phyloP scores from a whole-genome alignment of 2,329 filamentous ascomycete genomes.

The Claviceps monticola region DNA sequence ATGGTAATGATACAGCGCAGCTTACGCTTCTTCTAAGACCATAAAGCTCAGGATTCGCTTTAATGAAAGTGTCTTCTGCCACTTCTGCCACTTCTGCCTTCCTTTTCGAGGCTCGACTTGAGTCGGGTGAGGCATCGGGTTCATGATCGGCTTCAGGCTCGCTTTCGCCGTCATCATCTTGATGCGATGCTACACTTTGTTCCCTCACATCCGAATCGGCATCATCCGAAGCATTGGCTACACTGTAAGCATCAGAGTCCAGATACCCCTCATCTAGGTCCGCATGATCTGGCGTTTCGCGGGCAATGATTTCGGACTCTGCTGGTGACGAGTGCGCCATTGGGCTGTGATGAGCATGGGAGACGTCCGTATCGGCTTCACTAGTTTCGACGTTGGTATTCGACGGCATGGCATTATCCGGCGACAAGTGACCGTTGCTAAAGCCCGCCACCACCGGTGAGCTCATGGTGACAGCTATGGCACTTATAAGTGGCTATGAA shows the following conservation, averaged over 20 bases:
- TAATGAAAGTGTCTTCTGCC: constrained; percentile 71
- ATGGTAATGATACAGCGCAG: constrained; percentile 13
- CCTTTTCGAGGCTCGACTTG: constrained; percentile 58
- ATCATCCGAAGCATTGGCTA: constrained; percentile 48
- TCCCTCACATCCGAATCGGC: constrained; percentile 61
- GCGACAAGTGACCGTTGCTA: constrained; percentile 52
- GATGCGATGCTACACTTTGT: constrained; percentile 34
- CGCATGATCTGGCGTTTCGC: constrained; percentile 26
- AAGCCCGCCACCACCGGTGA: constrained; percentile 46
- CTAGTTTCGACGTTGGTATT: constrained; percentile 22
- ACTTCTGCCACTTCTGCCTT: constrained; percentile 46
- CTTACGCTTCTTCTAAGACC: constrained; percentile 84
- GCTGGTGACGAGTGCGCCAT: constrained; percentile 31
- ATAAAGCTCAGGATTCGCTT: constrained; percentile 87
- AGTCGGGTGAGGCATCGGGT: constrained; percentile 57
- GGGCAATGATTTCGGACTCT: constrained; percentile 26
- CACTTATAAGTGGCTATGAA: constrained; percentile 38
- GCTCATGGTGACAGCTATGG: constrained; percentile 50
- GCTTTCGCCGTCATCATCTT: constrained; percentile 32
- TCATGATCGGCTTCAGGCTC: constrained; percentile 45
- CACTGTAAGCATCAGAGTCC: constrained; percentile 33
- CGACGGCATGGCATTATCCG: constrained; percentile 31
- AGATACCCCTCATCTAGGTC: constrained; percentile 26
- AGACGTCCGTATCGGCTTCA: constrained; percentile 54
- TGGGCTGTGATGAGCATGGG: constrained; percentile 51